Percentiles rank a stretch among this genome's conserved stretches.
phyloP scores from a whole-genome alignment of 495 filamentous ascomycete genomes.

The Podospora bellae-mahoneyi region DNA sequence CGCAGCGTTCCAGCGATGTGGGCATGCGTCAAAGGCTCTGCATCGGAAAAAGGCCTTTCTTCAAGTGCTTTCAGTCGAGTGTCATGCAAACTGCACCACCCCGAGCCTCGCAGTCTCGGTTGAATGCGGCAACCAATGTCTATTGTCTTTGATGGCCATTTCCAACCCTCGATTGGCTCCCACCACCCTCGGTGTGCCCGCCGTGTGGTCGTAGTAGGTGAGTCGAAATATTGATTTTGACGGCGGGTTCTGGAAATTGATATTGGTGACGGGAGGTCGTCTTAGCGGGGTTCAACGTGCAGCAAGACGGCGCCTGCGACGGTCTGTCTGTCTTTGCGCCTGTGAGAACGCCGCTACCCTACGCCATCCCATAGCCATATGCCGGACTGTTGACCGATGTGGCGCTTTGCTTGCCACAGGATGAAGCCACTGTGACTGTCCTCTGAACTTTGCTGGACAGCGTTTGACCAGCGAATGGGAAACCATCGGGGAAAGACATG shows the following conservation, averaged over 20 bases:
- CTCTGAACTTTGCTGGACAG: background rate
- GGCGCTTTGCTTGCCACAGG: no score
- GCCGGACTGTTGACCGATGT: background rate
- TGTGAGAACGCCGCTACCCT: background rate
- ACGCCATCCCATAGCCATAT: background rate
- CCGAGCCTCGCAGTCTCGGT: background rate
- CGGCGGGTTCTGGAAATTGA: constrained; percentile 1
- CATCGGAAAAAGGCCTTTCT: background rate
- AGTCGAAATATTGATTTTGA: constrained; percentile 1
- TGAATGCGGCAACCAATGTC: background rate
- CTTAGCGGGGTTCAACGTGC: background rate
- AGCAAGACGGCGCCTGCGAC: background rate
- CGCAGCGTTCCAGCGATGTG: constrained; percentile 7
- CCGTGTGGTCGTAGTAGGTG: background rate
- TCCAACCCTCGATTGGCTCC: constrained; percentile 1
- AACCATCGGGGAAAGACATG: background rate
- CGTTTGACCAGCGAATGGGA: background rate
- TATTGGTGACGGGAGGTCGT: background rate
- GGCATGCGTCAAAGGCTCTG: background rate
- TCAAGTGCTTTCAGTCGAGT: background rate
- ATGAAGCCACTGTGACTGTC: background rate
- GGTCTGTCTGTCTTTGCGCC: background rate
- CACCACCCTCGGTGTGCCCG: background rate
- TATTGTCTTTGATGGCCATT: background rate
- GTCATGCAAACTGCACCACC: background rate